Base-by-base conservation (phyloP, 1,139 yeast species). In the Kodamaea arcana region DNA sequence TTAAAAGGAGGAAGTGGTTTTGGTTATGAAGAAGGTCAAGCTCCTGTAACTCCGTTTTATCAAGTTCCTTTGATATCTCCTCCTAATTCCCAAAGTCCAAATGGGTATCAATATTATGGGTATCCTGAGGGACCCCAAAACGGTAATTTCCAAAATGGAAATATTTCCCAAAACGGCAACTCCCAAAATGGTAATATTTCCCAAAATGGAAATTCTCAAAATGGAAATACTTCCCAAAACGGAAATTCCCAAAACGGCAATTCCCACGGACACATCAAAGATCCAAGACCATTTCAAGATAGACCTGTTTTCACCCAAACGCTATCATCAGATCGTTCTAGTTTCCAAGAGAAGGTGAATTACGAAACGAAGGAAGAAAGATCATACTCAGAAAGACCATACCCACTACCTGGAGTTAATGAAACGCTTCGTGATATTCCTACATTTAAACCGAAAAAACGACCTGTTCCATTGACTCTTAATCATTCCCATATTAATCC, bases 381-480 rank as follows among this genome's bases (percentile, higher is more conserved):
- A n/a, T n/a, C n/a, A n/a, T n/a, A n/a, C n/a, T n/a, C n/a, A n/a
- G n/a, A n/a, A n/a, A n/a, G n/a, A n/a, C n/a, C n/a, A n/a, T n/a
- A n/a, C n/a, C n/a, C n/a, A n/a, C 9, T 9, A 6, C 25, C 9
- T 6, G 22, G 22, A 18, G 6, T 9, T 7, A 6, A 6, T 7
- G 22, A 18, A 18, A 7, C 22, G 9, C 22, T 18, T 18, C 9
- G 22, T 7, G 22, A 18, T 18, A 7, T 9, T 6, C 22, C 22
- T n/a, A 52, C 56, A 31, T 64, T 58, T 44, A 66, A 63, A 42
- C 70, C 72, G 9, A 67, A 65, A 37, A 51, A 68, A 43, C 54
- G 75, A 43, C 75, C 75, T 20, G 47, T 65, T 33, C 75, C 74
- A 7, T 55, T 69, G 34, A 49, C 68, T 11, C 57, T 69, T 33